Conservation (phyloP, 371 early-diverging fungal species). For the Funneliformis caledonium region DNA sequence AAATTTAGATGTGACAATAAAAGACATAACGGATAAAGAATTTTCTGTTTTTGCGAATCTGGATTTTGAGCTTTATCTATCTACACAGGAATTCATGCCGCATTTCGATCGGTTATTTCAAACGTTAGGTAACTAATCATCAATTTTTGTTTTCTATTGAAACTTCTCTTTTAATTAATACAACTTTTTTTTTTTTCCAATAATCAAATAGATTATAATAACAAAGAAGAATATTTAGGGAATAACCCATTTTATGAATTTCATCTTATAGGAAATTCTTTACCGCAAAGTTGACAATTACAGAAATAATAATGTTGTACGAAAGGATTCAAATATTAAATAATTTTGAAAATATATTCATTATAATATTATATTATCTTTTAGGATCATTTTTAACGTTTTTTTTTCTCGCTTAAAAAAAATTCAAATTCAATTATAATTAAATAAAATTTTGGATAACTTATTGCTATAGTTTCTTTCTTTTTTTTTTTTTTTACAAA, state of each 20-base stretch:
- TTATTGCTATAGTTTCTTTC: too few species aligned
- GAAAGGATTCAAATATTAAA: not conserved
- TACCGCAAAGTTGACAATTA: too few species aligned
- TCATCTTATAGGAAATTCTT: not conserved
- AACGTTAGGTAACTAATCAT: conserved; percentile 43
- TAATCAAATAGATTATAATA: conserved; percentile 46
- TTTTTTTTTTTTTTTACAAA: too few species aligned
- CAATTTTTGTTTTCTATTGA: not conserved
- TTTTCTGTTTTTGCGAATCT: conserved; percentile 85
- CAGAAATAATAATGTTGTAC: not conserved
- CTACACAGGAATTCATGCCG: conserved; percentile 81
- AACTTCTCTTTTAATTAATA: not conserved
- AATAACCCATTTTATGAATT: conserved; percentile 51
- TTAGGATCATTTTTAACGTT: too few species aligned
- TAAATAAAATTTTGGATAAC: too few species aligned
- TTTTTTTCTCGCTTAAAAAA: too few species aligned
- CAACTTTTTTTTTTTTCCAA: conserved; percentile 35
- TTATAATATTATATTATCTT: too few species aligned
- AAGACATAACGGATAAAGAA: conserved; percentile 84
- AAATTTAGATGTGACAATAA: conserved; percentile 72
- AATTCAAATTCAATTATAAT: too few species aligned
- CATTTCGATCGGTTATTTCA: conserved; percentile 82
- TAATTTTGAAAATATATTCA: too few species aligned
- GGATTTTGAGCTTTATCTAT: conserved; percentile 84
- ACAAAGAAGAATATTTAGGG: conserved; percentile 60